A percentile compares a stretch with the other conserved stretches of the same genome.
Conservation (phyloP, 352 stramenopile genomes). For the Globisporangium uncinulatum region DNA sequence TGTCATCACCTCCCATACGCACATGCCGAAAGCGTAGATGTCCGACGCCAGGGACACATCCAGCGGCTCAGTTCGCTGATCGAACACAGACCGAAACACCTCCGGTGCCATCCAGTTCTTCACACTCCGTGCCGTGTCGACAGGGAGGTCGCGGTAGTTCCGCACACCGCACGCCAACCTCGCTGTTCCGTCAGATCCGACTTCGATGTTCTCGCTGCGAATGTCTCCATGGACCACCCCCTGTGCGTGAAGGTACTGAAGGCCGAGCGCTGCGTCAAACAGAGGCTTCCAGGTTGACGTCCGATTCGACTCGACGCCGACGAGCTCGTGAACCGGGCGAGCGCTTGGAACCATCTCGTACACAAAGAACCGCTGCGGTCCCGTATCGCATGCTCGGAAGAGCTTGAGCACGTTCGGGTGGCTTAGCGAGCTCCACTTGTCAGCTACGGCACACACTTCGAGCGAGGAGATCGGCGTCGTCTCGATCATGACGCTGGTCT, state of each 20-base stretch:
- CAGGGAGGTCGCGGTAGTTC: neutral
- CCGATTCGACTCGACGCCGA: neutral
- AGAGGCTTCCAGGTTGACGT: neutral
- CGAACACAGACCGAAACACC: neutral
- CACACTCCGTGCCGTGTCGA: neutral
- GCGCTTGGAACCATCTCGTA: too few relatives aligned
- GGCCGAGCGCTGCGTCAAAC: neutral
- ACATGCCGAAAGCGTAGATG: too few relatives aligned
- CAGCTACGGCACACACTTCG: too few relatives aligned
- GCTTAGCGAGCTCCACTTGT: too few relatives aligned
- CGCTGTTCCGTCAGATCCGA: neutral
- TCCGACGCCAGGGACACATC: too few relatives aligned
- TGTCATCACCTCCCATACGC: neutral
- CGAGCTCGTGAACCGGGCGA: too few relatives aligned
- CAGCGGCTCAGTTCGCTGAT: neutral
- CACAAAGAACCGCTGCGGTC: too few relatives aligned
- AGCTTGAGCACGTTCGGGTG: too few relatives aligned
- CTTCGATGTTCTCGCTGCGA: neutral
- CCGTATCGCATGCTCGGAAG: too few relatives aligned
- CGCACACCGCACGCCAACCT: neutral
- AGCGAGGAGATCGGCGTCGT: too few relatives aligned
- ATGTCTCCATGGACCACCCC: neutral
- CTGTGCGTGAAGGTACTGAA: neutral
- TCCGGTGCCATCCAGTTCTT: slow-evolving; percentile 4
- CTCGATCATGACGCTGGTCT: too few relatives aligned